phyloP scores from a whole-genome alignment of 495 filamentous ascomycete species.

The Neurospora sp. region DNA sequence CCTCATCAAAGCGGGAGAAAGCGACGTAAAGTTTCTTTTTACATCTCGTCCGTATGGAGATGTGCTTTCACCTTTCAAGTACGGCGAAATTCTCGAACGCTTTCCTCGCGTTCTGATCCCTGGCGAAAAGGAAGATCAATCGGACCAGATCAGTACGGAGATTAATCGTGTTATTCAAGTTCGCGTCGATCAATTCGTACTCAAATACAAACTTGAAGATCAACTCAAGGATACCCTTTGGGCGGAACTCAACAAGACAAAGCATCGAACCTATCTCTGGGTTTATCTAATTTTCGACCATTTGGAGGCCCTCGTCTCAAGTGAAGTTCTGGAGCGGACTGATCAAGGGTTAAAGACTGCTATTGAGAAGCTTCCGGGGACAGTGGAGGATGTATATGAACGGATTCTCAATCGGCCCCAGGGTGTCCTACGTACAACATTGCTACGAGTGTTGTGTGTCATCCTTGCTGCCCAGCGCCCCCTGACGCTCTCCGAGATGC shows the following conservation, averaged over 20 bases:
- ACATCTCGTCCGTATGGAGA: neutral
- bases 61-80: neutral
- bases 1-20: neutral
- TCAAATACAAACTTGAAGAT: neutral
- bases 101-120: neutral
- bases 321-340: neutral
- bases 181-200: neutral
- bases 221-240: neutral
- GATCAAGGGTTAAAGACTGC: neutral
- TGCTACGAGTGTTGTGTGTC: no score
- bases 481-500: no score
- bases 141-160: neutral
- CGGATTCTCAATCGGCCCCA: neutral
- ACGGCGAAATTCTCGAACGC: neutral
- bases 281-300: neutral
- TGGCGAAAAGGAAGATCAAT: neutral
- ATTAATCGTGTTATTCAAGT: neutral
- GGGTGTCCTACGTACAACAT: no score
- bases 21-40: neutral
- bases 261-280: neutral
- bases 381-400: neutral
- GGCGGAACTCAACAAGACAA: neutral
- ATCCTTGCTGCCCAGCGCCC: no score
- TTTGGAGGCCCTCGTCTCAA: neutral
- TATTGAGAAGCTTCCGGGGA: neutral